Percentiles rank a stretch among this genome's conserved stretches.
Evolutionary conservation across 2,329 filamentous ascomycete genomes (phyloP).

Genomic region (Fusarium napiforme): DNA sequence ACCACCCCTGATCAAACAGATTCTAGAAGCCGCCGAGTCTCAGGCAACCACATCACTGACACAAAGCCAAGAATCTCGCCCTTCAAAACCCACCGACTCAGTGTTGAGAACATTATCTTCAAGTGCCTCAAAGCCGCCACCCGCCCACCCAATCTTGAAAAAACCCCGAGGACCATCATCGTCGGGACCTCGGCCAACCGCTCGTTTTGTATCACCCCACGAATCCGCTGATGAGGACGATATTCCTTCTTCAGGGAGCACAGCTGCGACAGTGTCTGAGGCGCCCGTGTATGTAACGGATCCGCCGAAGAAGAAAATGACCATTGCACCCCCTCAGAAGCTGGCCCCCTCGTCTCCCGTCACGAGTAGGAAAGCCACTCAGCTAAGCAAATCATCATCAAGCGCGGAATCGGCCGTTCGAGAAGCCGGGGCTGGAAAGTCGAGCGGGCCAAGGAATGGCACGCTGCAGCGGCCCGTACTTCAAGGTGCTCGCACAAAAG

Average conservation of each 20-base stretch:
- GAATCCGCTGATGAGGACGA: conserved; percentile 59
- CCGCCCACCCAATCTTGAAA: conserved; percentile 68
- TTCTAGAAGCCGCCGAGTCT: conserved; percentile 42
- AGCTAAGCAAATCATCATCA: conserved; percentile 54
- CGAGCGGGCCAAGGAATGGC: conserved; percentile 38
- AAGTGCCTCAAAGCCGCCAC: conserved; percentile 57
- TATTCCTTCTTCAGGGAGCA: conserved; percentile 56
- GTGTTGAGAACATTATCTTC: conserved; percentile 51
- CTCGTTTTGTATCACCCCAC: conserved; percentile 68
- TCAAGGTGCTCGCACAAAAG: conserved; percentile 44
- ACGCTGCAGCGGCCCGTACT: conserved; percentile 40
- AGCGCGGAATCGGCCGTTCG: conserved; percentile 47
- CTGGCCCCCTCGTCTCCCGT: conserved; percentile 57
- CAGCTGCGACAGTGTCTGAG: conserved; percentile 48
- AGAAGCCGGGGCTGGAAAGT: conserved; percentile 43
- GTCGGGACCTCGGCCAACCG: conserved; percentile 66
- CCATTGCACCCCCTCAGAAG: conserved; percentile 47
- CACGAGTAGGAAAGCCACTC: conserved; percentile 58
- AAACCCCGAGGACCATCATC: conserved; percentile 65
- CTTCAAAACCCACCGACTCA: conserved; percentile 37
- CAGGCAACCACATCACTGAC: conserved; percentile 23
- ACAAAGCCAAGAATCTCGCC: conserved; percentile 25
- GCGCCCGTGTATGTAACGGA: conserved; percentile 43
- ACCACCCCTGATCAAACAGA: conserved; percentile 45
- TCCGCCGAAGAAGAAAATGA: conserved; percentile 46